phyloP scores from a whole-genome alignment of 2,329 filamentous ascomycete species.

The Atkinsonella hypoxylon region DNA sequence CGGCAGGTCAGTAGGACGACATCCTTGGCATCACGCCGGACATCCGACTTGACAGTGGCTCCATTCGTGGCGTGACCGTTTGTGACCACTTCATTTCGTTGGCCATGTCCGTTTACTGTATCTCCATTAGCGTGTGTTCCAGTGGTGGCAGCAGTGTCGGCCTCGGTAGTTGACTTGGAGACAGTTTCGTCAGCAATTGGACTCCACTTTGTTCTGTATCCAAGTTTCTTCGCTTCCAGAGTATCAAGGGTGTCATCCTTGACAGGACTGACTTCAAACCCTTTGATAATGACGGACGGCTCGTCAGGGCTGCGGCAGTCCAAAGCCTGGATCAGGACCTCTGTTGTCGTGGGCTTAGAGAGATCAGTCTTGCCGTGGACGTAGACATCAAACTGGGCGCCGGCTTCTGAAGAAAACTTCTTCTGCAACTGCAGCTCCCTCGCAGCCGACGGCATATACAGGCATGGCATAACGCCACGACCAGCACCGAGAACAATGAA shows the following conservation, averaged over 20 bases:
- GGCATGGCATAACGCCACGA: conserved; percentile 14
- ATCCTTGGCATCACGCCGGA: neutral
- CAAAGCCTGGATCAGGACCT: conserved; percentile 9
- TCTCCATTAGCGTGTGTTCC: neutral
- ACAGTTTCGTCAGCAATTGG: neutral
- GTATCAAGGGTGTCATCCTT: conserved; percentile 16
- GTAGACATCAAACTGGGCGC: neutral
- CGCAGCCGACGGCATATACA: conserved; percentile 26
- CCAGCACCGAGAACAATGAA: conserved; percentile 27
- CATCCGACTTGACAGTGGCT: neutral
- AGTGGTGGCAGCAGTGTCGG: neutral
- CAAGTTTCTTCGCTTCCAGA: neutral
- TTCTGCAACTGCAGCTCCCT: conserved; percentile 15
- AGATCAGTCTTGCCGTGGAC: neutral
- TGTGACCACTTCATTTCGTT: neutral
- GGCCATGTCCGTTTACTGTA: neutral
- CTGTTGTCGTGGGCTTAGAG: neutral
- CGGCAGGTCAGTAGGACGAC: neutral
- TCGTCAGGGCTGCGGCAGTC: conserved; percentile 11
- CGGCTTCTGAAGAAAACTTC: neutral
- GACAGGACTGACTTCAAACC: conserved; percentile 29
- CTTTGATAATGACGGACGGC: conserved; percentile 24
- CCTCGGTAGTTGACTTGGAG: neutral
- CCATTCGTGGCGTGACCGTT: neutral
- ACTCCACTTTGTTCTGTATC: neutral